A percentile compares a stretch with the other conserved stretches of the same genome.
These are phyloP conservation scores for Neopestalotiopsis clavispora DNA, from an alignment of 2,329 filamentous ascomycete genomes.

Conservation along the genomic window DNA sequence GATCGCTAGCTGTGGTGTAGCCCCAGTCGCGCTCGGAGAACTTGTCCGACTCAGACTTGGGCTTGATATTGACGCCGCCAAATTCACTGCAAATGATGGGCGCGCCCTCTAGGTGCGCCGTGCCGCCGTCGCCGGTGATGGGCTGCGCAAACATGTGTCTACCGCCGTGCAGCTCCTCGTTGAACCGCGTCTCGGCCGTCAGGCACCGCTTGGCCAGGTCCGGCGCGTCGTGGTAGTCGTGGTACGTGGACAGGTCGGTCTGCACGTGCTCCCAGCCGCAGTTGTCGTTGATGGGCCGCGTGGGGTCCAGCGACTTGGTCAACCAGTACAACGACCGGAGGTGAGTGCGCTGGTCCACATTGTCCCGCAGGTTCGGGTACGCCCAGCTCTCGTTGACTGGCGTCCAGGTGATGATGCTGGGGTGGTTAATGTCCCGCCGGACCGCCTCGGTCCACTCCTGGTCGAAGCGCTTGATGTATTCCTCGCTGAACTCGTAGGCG, in stretches of 20 bases:
- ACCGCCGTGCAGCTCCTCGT: conserved; percentile 48
- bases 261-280: conserved; percentile 73
- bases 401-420: conserved; percentile 69
- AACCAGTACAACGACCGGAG: conserved; percentile 66
- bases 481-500: conserved; percentile 64
- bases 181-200: conserved; percentile 58
- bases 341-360: conserved; percentile 65
- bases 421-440: conserved; percentile 68
- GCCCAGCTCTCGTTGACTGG: conserved; percentile 70
- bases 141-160: conserved; percentile 59
- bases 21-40: conserved; percentile 63
- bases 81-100: conserved; percentile 72
- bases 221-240: conserved; percentile 67
- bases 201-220: conserved; percentile 60
- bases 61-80: conserved; percentile 70
- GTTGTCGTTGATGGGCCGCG: conserved; percentile 71
- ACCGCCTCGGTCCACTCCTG: conserved; percentile 69
- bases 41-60: conserved; percentile 41
- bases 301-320: conserved; percentile 69
- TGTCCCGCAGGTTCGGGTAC: conserved; percentile 62
- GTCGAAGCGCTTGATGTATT: conserved; percentile 65
- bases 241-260: conserved; percentile 70
- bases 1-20: conserved; percentile 68
- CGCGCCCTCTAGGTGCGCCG: conserved; percentile 55
- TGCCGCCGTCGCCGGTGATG: conserved; percentile 50